phyloP scores from a whole-genome alignment of 1,284 basidiomycete species.

The Fomitopsis betulina region DNA sequence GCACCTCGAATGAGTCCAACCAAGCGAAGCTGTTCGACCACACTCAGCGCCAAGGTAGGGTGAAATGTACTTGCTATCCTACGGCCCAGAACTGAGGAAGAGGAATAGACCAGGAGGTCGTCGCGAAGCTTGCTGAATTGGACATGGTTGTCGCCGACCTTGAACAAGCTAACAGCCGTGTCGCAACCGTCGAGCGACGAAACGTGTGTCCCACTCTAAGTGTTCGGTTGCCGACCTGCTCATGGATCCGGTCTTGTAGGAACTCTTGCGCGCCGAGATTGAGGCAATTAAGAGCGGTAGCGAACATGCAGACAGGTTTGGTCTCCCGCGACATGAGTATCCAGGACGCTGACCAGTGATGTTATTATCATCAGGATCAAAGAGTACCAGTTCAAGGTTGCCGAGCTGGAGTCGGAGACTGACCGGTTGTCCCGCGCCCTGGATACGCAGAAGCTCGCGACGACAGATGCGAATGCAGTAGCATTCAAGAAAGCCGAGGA shows the following conservation, averaged over 20 bases:
- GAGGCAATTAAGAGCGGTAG: slow-evolving; percentile 82
- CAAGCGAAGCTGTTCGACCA: slow-evolving; percentile 90
- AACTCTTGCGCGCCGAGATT: slow-evolving; percentile 89
- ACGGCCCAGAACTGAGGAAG: neutral
- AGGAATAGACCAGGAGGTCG: slow-evolving; percentile 79
- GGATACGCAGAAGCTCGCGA: slow-evolving; percentile 62
- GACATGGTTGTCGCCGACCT: slow-evolving; percentile 93
- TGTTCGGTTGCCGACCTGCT: neutral
- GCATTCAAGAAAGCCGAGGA: slow-evolving; percentile 60
- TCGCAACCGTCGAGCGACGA: slow-evolving; percentile 87
- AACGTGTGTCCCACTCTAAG: slow-evolving; percentile 54
- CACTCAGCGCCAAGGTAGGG: slow-evolving; percentile 77
- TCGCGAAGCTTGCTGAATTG: slow-evolving; percentile 83
- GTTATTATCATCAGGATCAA: slow-evolving; percentile 47
- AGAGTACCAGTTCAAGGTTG: slow-evolving; percentile 65
- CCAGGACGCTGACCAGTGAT: slow-evolving; percentile 1
- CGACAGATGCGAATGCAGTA: slow-evolving; percentile 44
- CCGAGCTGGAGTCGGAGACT: slow-evolving; percentile 71
- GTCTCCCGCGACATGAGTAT: neutral
- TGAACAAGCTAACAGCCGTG: slow-evolving; percentile 88
- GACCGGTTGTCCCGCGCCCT: slow-evolving; percentile 65
- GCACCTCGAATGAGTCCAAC: slow-evolving; percentile 86
- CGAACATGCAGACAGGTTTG: slow-evolving; percentile 71
- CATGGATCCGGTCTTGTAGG: slow-evolving; percentile 40
- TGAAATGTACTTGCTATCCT: neutral